phyloP scores from a whole-genome alignment of 2,329 filamentous ascomycete genomes.

The Arthroderma sp. region DNA sequence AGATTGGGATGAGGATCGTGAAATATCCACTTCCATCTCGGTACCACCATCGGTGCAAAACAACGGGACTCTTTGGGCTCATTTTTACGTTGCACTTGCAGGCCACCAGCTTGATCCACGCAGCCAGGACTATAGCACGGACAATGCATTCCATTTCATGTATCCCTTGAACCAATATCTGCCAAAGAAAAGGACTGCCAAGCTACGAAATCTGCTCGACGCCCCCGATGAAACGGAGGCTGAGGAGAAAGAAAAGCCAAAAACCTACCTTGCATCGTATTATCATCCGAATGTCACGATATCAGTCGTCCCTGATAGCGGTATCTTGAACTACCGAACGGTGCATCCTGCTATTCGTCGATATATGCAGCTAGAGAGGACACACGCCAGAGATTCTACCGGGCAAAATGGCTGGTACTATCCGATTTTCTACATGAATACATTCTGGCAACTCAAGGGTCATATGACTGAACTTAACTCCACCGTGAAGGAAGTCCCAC shows the following conservation, averaged over 20 bases:
- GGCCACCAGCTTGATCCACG: conserved; percentile 67
- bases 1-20: conserved; percentile 65
- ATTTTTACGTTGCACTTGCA: conserved; percentile 74
- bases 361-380: conserved; percentile 66
- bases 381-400: conserved; percentile 65
- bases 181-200: conserved; percentile 75
- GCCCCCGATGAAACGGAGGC: conserved; percentile 35
- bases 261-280: conserved; percentile 66
- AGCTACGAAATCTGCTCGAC: conserved; percentile 71
- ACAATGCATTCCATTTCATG: conserved; percentile 68
- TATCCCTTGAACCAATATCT: conserved; percentile 82
- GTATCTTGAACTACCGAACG: conserved; percentile 51
- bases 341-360: conserved; percentile 63
- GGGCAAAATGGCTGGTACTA: conserved; percentile 91
- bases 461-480: conserved; percentile 90
- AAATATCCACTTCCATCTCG: conserved; percentile 61
- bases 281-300: conserved; percentile 93
- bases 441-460: conserved; percentile 86
- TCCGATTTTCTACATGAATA: conserved; percentile 83
- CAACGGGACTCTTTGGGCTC: conserved; percentile 87
- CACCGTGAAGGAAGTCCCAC: conserved; percentile 66
- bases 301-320: conserved; percentile 70
- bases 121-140: conserved; percentile 56
- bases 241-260: conserved; percentile 42
- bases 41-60: conserved; percentile 72